Percentiles rank a stretch among this genome's conserved stretches.
Conservation (phyloP, 1,284 basidiomycete genomes). For the Rhodotorula sp. region DNA sequence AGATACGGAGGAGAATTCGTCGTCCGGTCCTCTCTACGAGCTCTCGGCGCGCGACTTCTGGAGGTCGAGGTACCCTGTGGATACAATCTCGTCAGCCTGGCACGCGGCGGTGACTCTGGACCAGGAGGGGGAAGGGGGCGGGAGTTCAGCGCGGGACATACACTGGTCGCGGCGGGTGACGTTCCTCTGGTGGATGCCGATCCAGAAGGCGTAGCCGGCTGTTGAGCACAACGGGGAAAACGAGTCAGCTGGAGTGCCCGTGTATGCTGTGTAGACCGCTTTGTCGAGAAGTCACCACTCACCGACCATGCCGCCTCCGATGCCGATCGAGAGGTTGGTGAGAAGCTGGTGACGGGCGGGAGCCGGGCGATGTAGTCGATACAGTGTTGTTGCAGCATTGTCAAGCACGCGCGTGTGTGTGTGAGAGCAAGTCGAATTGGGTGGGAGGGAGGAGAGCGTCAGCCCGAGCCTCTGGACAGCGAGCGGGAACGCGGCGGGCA, state of each 20-base stretch:
- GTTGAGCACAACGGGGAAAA: not conserved
- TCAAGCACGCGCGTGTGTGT: not conserved
- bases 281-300: not conserved
- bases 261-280: not conserved
- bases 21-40: not conserved
- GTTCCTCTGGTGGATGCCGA: not conserved
- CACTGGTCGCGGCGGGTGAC: constrained; percentile 1
- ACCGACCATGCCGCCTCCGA: constrained; percentile 35
- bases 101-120: not conserved
- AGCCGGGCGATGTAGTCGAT: not conserved
- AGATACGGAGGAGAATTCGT: not conserved
- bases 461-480: not conserved
- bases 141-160: not conserved
- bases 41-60: constrained; percentile 3
- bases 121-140: not conserved
- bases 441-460: not conserved
- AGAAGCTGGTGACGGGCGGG: constrained; percentile 16
- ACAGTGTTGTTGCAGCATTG: not conserved
- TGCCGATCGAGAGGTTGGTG: constrained; percentile 36
- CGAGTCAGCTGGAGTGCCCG: not conserved
- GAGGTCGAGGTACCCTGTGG: constrained; percentile 2
- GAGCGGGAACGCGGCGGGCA: not conserved
- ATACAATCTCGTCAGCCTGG: not conserved
- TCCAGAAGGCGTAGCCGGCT: constrained; percentile 7
- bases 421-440: not conserved